Evolutionary conservation across 768 basidiomycete species (phyloP).

Genomic region (Pleurotus tuber-regium): DNA sequence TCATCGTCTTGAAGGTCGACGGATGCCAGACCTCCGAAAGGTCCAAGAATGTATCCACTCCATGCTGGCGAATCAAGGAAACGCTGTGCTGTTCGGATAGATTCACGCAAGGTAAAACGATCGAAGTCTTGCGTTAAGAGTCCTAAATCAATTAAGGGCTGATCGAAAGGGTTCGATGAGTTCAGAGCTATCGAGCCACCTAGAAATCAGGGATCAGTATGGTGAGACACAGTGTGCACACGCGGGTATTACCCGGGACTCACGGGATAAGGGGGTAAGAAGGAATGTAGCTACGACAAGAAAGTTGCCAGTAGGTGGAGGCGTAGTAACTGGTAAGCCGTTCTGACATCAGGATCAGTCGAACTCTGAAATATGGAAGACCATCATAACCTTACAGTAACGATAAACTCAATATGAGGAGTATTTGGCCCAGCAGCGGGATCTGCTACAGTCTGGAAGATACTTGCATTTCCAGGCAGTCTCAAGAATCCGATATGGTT

Average conservation of each 20-base stretch:
- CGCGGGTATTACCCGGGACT: constrained; percentile 6
- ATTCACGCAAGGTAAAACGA: constrained; percentile 23
- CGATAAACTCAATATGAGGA: constrained; percentile 27
- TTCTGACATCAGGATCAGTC: background rate
- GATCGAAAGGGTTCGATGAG: constrained; percentile 40
- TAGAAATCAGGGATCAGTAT: too few relatives aligned
- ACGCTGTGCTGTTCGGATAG: constrained; percentile 21
- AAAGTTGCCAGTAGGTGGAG: constrained; percentile 25
- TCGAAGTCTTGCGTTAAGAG: constrained; percentile 33
- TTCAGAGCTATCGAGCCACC: constrained; percentile 30
- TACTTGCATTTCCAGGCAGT: constrained; percentile 15
- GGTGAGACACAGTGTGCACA: background rate
- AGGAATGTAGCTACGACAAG: constrained; percentile 23
- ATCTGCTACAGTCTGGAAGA: constrained; percentile 21
- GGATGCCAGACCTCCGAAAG: constrained; percentile 17
- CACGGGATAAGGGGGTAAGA: constrained; percentile 28
- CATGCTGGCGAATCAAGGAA: constrained; percentile 25
- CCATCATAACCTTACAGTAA: constrained; percentile 23
- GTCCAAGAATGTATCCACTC: constrained; percentile 22
- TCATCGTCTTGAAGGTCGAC: constrained; percentile 25
- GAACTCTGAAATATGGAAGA: too few relatives aligned
- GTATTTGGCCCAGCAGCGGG: constrained; percentile 25
- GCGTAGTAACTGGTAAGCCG: constrained; percentile 18
- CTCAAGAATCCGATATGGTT: constrained; percentile 20
- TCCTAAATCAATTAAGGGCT: constrained; percentile 45